Evolutionary conservation across 345 rosid genomes (phyloP).

Genomic region (Populus euphratica): DNA sequence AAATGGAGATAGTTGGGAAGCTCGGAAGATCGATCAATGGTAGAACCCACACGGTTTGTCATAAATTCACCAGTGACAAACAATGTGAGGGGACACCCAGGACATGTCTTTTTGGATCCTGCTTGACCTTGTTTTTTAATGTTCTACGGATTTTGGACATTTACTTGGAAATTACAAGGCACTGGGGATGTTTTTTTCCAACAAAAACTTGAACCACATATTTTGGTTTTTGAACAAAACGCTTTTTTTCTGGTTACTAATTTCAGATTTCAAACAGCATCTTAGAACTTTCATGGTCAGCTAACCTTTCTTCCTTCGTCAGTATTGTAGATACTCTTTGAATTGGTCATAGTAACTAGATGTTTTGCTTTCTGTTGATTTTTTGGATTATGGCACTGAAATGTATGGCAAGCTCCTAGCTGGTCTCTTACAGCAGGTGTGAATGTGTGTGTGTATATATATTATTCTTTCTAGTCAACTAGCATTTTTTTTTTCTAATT

Average conservation of each 20-base stretch:
- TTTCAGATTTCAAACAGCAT: not conserved
- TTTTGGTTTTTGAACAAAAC: not conserved
- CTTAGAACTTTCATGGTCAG: not conserved
- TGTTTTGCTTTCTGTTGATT: not conserved
- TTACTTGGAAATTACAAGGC: conserved; percentile 39
- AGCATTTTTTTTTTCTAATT: too few species aligned
- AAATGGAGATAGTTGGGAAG: not conserved
- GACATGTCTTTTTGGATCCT: conserved; percentile 5
- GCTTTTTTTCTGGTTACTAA: not conserved
- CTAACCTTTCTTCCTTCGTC: not conserved
- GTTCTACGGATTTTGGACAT: conserved; percentile 12
- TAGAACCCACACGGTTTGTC: conserved; percentile 51
- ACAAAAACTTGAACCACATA: not conserved
- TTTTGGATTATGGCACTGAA: not conserved
- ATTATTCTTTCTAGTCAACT: too few species aligned
- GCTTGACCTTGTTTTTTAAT: conserved; percentile 8
- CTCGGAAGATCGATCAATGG: not conserved
- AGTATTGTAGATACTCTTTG: not conserved
- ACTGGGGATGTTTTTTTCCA: not conserved
- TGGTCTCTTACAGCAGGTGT: not conserved
- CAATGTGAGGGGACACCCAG: not conserved
- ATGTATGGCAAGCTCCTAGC: not conserved
- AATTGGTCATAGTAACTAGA: not conserved
- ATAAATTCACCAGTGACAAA: conserved; percentile 18
- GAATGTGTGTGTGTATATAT: not conserved